Evolutionary conservation across 73 alveolate species (phyloP).

Genomic region (Blepharisma japonicum): DNA sequence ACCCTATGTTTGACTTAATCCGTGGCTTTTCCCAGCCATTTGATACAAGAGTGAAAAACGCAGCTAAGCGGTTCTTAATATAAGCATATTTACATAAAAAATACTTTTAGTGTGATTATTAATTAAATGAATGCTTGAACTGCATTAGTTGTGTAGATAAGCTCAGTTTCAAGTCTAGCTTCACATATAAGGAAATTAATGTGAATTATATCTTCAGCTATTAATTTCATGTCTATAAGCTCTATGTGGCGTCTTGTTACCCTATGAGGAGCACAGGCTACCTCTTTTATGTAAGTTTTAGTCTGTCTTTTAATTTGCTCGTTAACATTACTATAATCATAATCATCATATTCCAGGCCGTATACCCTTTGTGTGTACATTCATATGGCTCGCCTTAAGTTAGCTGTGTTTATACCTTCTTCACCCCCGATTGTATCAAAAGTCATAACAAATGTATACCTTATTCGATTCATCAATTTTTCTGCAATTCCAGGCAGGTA

Average conservation of each 20-base stretch:
- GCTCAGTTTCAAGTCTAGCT: not conserved
- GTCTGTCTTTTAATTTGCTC: not conserved
- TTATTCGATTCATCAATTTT: not conserved
- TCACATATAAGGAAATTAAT: not conserved
- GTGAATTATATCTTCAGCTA: not conserved
- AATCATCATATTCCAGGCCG: conserved; percentile 1
- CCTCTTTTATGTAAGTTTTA: not conserved
- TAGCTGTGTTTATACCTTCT: not conserved
- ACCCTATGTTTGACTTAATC: conserved; percentile 24
- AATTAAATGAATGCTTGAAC: not conserved
- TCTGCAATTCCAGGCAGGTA: not conserved
- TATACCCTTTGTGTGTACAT: not conserved
- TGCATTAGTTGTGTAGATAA: not conserved
- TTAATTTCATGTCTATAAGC: not conserved
- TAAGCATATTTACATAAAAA: not conserved
- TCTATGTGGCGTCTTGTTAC: not conserved
- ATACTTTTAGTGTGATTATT: not conserved
- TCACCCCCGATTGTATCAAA: not conserved
- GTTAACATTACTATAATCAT: not conserved
- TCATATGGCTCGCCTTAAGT: not conserved
- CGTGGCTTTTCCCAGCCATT: conserved; percentile 15
- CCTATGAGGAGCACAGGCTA: not conserved
- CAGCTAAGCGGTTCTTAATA: conserved; percentile 30
- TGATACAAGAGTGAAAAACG: conserved; percentile 25
- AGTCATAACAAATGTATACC: not conserved